Conservation (phyloP, 202 grass and related monocot species). For the Setaria viridis region DNA sequence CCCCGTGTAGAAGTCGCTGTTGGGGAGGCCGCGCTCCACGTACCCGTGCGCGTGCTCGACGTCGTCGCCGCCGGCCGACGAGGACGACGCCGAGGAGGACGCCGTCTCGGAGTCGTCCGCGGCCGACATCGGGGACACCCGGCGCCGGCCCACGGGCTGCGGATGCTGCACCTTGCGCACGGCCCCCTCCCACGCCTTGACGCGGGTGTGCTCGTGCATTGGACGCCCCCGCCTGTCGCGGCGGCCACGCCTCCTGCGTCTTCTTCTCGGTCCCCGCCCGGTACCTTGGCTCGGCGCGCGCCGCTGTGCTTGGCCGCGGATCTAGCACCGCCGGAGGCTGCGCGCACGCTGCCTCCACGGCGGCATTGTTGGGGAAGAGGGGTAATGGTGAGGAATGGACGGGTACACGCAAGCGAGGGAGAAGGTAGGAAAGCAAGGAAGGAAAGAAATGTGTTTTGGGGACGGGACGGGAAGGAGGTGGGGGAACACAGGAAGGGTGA, state of each 20-base stretch:
- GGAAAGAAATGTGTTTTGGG: constrained; percentile 48
- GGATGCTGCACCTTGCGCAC: constrained; percentile 56
- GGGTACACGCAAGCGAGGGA: constrained; percentile 45
- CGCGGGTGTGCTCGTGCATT: constrained; percentile 81
- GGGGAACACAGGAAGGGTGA: neutral
- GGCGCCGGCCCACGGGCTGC: constrained; percentile 52
- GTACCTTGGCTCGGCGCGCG: neutral
- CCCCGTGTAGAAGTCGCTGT: constrained; percentile 94
- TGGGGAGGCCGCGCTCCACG: constrained; percentile 75
- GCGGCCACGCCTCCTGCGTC: neutral
- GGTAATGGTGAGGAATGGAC: constrained; percentile 43
- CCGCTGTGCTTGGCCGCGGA: constrained; percentile 1
- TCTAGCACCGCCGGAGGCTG: constrained; percentile 47
- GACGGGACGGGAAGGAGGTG: neutral
- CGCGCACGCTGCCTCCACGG: constrained; percentile 42
- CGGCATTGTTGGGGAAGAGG: constrained; percentile 27
- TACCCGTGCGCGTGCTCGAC: constrained; percentile 31
- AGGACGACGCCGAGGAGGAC: constrained; percentile 55
- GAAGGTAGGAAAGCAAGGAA: constrained; percentile 44
- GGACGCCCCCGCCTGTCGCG: constrained; percentile 37
- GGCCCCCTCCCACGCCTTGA: constrained; percentile 78
- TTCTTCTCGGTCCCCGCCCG: neutral
- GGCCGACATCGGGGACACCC: constrained; percentile 70
- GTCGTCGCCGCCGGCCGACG: constrained; percentile 45
- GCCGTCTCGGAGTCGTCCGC: constrained; percentile 66